Conservation (phyloP, 2,329 filamentous ascomycete species). For the Chrysoporthe deuterocubensis region DNA sequence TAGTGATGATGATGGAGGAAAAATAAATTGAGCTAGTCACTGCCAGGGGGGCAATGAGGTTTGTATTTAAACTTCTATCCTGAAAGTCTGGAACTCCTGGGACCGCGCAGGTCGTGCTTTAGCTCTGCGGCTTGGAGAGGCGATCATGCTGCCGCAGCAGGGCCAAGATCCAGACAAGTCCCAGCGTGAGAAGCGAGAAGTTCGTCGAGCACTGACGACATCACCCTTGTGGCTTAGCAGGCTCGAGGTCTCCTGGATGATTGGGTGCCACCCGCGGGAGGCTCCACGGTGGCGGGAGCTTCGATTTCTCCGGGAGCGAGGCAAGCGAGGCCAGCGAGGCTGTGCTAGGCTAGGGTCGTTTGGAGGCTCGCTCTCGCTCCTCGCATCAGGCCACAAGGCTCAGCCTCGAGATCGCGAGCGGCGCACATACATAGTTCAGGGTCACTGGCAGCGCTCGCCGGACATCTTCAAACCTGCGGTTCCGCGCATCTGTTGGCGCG, state of each 20-base stretch:
- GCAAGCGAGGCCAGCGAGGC: neutral
- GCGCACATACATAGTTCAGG: neutral
- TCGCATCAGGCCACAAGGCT: neutral
- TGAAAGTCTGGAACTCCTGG: neutral
- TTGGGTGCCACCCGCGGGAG: slow-evolving; percentile 4
- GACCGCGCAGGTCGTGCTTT: slow-evolving; percentile 3
- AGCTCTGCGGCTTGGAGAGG: neutral
- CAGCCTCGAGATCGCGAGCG: neutral
- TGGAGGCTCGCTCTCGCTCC: neutral
- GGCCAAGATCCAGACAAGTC: no score
- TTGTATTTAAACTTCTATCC: slow-evolving; percentile 5
- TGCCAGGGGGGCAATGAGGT: neutral
- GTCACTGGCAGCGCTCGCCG: neutral
- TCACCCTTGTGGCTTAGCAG: slow-evolving; percentile 11
- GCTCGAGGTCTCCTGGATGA: neutral
- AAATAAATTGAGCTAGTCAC: neutral
- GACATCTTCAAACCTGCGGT: neutral
- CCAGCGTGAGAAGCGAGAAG: neutral
- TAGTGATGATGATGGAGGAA: neutral
- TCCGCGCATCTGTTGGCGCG: neutral
- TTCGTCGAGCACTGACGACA: slow-evolving; percentile 12
- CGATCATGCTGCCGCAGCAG: neutral
- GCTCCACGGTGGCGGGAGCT: slow-evolving; percentile 8
- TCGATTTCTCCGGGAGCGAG: neutral
- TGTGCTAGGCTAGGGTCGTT: neutral